Evolutionary conservation across 768 basidiomycete species (phyloP), one percentile per base, ranked within the genome.

Genomic region (Leccinum boreale): DNA sequence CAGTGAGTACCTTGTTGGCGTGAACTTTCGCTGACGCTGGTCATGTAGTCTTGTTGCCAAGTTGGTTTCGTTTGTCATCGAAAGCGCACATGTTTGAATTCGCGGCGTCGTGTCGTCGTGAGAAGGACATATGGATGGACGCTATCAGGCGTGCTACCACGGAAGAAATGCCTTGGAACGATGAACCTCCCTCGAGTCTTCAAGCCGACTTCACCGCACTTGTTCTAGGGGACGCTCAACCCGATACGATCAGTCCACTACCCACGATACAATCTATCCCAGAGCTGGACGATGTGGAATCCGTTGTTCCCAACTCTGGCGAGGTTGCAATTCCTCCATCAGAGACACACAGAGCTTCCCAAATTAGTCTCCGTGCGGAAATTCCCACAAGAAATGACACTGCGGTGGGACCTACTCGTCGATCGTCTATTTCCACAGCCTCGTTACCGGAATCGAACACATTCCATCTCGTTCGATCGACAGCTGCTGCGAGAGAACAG

Each of bases 91-190:
- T 85, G 57, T 89, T 96, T 64, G 94, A 97, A 68, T 74, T 98
- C 29, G 92, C 92, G 7, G 91, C 92, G 0, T 83, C 92, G 15
- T 95, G 94, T 69, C 81, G 76, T 65, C 80, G 78, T 35, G 96
- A 98, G 74, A 95, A 93, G 75, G 82, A 85, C 26, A 77, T 89
- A n/a, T 98, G 96, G 96, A 74, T 94, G 55, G 74, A 77, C 31
- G 84, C 85, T 5, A 83, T 97, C 50, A 78, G 75, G 55, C 78
- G 82, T 46, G 79, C 87, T 14, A 66, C 79, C 46, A 70, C 72
- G 7, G 75, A 80, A 50, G 64, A 74, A 5, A 65, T 59, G 28
- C 59, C 72, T 4, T 89, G 87, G 84, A 73, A 64, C 35, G 79
- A 81, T 39, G 87, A 87, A 61, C 86, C 88, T 14, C 78, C 79